Evolutionary conservation across 2,329 filamentous ascomycete species (phyloP).

Genomic region (Xylaria sp.): DNA sequence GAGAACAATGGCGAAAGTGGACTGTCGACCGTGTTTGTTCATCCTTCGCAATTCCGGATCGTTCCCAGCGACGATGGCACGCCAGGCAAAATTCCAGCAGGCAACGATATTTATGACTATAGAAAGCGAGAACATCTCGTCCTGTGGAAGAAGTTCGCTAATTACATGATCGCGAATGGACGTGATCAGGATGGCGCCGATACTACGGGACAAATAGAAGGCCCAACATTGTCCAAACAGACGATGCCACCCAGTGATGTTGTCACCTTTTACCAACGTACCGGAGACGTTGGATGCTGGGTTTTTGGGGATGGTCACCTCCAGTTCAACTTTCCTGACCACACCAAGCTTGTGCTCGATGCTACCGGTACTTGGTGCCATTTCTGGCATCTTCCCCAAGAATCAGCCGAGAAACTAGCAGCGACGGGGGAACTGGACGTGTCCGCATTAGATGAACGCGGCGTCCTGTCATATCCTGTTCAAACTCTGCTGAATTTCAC

Average conservation of each 20-base stretch:
- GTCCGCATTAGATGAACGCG: slow-evolving; percentile 75
- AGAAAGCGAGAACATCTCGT: slow-evolving; percentile 74
- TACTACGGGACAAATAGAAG: slow-evolving; percentile 56
- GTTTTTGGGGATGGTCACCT: slow-evolving; percentile 83
- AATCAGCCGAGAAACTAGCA: slow-evolving; percentile 74
- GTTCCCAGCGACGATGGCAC: slow-evolving; percentile 67
- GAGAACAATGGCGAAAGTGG: slow-evolving; percentile 76
- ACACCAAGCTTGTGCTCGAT: slow-evolving; percentile 85
- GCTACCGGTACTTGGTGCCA: slow-evolving; percentile 79
- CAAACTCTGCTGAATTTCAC: slow-evolving; percentile 78
- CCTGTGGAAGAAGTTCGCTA: slow-evolving; percentile 78
- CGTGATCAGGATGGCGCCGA: slow-evolving; percentile 72
- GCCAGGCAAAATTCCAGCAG: slow-evolving; percentile 69
- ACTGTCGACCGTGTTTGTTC: slow-evolving; percentile 70
- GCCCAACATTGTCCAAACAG: slow-evolving; percentile 54
- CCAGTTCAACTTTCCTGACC: slow-evolving; percentile 90
- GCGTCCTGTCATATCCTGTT: slow-evolving; percentile 76
- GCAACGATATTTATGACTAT: slow-evolving; percentile 73
- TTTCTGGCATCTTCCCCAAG: slow-evolving; percentile 79
- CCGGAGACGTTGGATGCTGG: slow-evolving; percentile 85
- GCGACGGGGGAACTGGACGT: slow-evolving; percentile 74
- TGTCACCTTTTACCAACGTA: slow-evolving; percentile 83
- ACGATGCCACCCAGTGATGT: slow-evolving; percentile 65
- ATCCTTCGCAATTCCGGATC: slow-evolving; percentile 70
- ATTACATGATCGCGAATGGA: slow-evolving; percentile 79